Percentiles rank a stretch among this genome's conserved stretches.
Evolutionary conservation across 75 land plant genomes (phyloP).

Genomic region (Pinus albicaulis): DNA sequence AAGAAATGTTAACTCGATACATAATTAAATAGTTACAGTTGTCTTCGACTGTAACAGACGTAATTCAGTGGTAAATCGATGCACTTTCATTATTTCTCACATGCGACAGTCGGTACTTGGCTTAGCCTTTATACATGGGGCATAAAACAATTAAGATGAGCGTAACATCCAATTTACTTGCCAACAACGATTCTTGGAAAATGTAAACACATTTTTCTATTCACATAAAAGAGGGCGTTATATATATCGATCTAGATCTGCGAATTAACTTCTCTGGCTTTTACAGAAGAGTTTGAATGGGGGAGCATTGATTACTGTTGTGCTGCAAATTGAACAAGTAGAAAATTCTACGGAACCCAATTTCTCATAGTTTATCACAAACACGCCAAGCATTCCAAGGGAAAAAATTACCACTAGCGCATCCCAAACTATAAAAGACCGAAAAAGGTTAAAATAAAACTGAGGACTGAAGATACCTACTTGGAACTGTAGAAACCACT

Average conservation of each 20-base stretch:
- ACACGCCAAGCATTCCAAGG: no score
- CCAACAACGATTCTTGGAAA: neutral
- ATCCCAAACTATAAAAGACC: neutral
- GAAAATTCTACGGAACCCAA: no score
- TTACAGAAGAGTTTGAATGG: neutral
- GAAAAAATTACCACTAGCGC: neutral
- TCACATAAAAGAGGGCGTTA: neutral
- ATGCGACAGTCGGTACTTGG: no score
- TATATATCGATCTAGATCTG: neutral
- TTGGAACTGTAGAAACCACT: conserved; percentile 95
- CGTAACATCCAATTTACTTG: neutral
- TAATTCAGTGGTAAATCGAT: no score
- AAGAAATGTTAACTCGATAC: neutral
- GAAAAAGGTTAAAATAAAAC: neutral
- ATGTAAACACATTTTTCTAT: neutral
- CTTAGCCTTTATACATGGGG: no score
- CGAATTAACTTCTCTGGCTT: neutral
- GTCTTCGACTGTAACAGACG: no score
- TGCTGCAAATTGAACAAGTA: no score
- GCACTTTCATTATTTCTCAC: no score
- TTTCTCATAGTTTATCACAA: no score
- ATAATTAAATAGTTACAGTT: neutral
- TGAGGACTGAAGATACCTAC: conserved; percentile 35
- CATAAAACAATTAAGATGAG: no score
- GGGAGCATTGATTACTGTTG: no score